Base-by-base conservation (phyloP, 176 grass and related monocot species). In the Phoenix dactylifera region DNA sequence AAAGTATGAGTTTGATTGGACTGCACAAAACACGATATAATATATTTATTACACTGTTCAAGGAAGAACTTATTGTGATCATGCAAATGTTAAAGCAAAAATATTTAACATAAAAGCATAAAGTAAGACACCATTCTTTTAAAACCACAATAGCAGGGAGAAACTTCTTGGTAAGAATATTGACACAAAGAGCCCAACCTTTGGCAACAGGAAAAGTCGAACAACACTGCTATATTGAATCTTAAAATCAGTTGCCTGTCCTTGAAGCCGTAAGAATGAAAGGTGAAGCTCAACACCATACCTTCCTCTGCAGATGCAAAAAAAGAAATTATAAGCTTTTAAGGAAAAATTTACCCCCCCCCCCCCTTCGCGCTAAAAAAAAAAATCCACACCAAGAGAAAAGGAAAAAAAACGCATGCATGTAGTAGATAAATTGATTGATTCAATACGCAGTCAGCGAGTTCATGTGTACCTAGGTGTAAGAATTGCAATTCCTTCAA, bases 161-260 rank as follows among this genome's bases (percentile, higher is more conserved):
- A 44, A 44, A 44, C 35, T 44, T 12, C 35, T 44, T 44, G 35
- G 9, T 44, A 44, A 35, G 53, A 50, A 55, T 54, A 29, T 52
- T 23, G 28, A 12, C 14, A 20, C 66, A 86, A 77, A 24, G 23
- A 72, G 65, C 66, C 68, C 24, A 76, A 90, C 91, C 91, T 96
- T 97, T 62, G 92, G 87, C 25, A 97, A 71, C 65, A 90, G 77
- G 76, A 91, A 97, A 20, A 97, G 83, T 15, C 87, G 83, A 59
- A 90, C 69, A 76, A 97, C 74, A 90, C 83, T 97, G 71, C 83
- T 77, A 80, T 91, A 97, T 59, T 85, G 92, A 58, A 97, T 97
- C 77, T 97, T 97, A 83, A 97, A 97, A 85, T 97, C 92, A 85
- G 70, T 97, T 55, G 86, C 92, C 72, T 87, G 83, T 65, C 92